These are phyloP conservation scores for Blastocystis sp. DNA, from an alignment of 352 stramenopile genomes.

Conservation along the genomic window DNA sequence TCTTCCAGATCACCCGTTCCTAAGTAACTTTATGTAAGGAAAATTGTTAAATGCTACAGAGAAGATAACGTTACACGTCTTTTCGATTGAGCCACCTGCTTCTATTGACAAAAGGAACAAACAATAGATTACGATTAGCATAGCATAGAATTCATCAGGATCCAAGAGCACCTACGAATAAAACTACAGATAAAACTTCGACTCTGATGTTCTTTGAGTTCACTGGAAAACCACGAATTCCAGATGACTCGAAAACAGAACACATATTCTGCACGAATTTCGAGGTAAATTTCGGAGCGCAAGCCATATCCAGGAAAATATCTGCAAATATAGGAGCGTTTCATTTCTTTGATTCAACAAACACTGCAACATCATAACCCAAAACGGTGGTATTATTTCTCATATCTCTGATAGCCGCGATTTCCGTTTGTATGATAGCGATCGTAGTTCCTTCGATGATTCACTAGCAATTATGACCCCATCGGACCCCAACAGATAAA, in stretches of 20 bases:
- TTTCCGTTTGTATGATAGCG: too few species aligned
- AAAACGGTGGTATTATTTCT: not conserved
- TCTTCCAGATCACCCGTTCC: slow-evolving; percentile 33
- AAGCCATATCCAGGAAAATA: not conserved
- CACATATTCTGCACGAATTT: not conserved
- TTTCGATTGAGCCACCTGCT: not conserved
- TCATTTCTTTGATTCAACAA: not conserved
- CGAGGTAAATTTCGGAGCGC: not conserved
- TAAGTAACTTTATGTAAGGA: not conserved
- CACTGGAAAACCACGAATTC: slow-evolving; percentile 6
- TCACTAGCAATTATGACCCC: not conserved
- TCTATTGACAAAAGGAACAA: not conserved
- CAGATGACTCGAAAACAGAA: not conserved
- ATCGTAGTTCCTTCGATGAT: not conserved
- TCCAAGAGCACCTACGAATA: not conserved
- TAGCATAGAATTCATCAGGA: slow-evolving; percentile 19
- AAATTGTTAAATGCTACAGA: not conserved
- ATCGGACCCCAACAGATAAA: not conserved
- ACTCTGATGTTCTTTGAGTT: not conserved
- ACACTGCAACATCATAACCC: not conserved
- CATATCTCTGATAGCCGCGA: not conserved
- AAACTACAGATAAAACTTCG: not conserved
- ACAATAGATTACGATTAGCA: not conserved
- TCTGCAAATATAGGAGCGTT: not conserved
- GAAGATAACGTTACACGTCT: slow-evolving; percentile 1